phyloP scores from a whole-genome alignment of 345 rosid genomes.

The Orychophragmus violaceus region DNA sequence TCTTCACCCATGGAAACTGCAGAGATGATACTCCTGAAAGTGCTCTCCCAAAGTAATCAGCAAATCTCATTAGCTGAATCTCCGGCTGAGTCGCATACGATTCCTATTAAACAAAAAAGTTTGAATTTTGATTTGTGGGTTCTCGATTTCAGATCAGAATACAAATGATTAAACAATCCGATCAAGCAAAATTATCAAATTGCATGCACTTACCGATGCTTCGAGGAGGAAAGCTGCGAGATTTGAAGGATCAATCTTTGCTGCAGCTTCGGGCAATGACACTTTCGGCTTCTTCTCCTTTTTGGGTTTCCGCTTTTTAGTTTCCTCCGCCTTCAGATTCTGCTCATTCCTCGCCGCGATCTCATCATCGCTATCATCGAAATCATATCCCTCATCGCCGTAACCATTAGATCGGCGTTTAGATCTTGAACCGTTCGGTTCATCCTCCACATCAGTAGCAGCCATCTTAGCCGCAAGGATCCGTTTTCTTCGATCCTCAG shows the following conservation, averaged over 20 bases:
- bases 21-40: slow-evolving; percentile 44
- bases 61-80: slow-evolving; percentile 52
- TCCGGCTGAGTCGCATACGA: slow-evolving; percentile 46
- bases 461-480: slow-evolving; percentile 35
- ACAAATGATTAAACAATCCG: no score
- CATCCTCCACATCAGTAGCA: slow-evolving; percentile 18
- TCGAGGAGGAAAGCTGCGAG: slow-evolving; percentile 48
- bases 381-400: no score
- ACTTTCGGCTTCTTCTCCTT: slow-evolving; percentile 60
- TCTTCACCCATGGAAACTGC: slow-evolving; percentile 60
- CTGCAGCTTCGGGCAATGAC: slow-evolving; percentile 46
- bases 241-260: slow-evolving; percentile 42
- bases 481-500: slow-evolving; percentile 41
- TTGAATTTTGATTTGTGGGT: neutral
- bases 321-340: slow-evolving; percentile 30
- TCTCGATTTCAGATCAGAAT: neutral
- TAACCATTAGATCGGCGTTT: no score
- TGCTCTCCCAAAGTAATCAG: slow-evolving; percentile 39
- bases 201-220: slow-evolving; percentile 31
- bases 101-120: slow-evolving; percentile 25
- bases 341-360: slow-evolving; percentile 20
- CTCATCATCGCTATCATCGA: slow-evolving; percentile 38
- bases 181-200: no score
- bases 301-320: slow-evolving; percentile 36
- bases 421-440: slow-evolving; percentile 10